phyloP scores from a whole-genome alignment of 441 rosid species.

The Eutrema salsugineum region DNA sequence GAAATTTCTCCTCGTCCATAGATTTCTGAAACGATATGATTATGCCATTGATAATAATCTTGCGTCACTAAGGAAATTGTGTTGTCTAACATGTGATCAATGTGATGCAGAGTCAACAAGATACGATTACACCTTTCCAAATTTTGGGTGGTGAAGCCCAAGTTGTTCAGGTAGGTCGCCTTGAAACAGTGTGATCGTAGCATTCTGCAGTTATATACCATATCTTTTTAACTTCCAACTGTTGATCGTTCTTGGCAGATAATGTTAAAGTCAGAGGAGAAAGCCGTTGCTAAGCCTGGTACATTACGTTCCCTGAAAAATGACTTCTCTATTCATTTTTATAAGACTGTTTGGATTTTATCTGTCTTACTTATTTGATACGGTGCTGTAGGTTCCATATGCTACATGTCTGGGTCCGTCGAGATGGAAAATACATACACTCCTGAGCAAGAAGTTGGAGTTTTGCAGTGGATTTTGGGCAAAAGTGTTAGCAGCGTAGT shows the following conservation, averaged over 20 bases:
- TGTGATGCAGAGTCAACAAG: conserved; percentile 81
- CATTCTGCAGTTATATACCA: not conserved
- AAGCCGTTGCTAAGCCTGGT: conserved; percentile 88
- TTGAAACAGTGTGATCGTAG: not conserved
- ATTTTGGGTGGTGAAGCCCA: conserved; percentile 99
- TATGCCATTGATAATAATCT: not conserved
- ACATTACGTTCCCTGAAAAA: not conserved
- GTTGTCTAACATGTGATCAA: not conserved
- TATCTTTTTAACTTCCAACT: not conserved
- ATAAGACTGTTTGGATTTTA: not conserved
- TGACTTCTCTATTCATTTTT: not conserved
- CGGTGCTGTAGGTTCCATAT: conserved; percentile 68
- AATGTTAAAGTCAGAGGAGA: conserved; percentile 89
- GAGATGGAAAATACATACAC: conserved; percentile 83
- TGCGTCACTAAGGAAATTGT: not conserved
- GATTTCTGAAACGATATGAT: not conserved
- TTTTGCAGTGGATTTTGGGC: conserved; percentile 98
- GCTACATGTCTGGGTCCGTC: conserved; percentile 92
- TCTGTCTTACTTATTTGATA: conserved; percentile 7
- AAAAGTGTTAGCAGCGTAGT: conserved; percentile 69
- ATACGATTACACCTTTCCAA: conserved; percentile 82
- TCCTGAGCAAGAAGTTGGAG: conserved; percentile 88
- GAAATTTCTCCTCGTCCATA: not conserved
- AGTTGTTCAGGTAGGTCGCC: conserved; percentile 69
- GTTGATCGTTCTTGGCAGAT: conserved; percentile 49